Base-by-base conservation (phyloP, 2,329 filamentous ascomycete genomes). In the Westerdykella sp. region DNA sequence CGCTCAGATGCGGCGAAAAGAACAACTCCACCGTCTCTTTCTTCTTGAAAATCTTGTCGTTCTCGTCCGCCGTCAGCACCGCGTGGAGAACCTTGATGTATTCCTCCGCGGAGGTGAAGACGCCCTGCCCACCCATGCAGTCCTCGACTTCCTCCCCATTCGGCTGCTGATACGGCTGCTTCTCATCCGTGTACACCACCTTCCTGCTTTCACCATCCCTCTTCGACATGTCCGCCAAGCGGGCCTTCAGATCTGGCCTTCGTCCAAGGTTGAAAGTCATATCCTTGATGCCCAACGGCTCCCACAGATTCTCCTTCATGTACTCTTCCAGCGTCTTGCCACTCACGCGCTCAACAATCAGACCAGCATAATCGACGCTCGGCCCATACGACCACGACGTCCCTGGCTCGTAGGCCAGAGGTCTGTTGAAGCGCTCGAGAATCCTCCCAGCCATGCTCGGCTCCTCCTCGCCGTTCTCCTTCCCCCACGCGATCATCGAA, bases 361-460 rank as follows among this genome's bases (percentile, higher is more conserved):
- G 65, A 14, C 72, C 71, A 1, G 70, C 69, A 68, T 68, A 73
- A 54, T 74, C 72, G 39, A 69, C 68, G 44, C 62, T 62, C 25
- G 63, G 66, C 71, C 59, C 52, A 42, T 83, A 83, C 42, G 75
- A 68, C 74, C 77, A 84, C 0, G 66, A 65, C 15, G 76, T 72
- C 0, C 80, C 80, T 0, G 81, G 81, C 46, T 84, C 78, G 51
- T 79, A 78, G 0, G 82, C 55, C 10, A 85, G 59, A 0, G 81
- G 78, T 51, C 59, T 60, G 28, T 60, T 54, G 39, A 69, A 49
- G 44, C 75, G 72, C 10, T 62, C 59, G 9, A 75, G 54, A 9
- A 76, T 51, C 62, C 70, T 73, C 15, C 71, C 54, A 36, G 58
- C 41, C 39, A 60, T 54, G 43, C 61, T 62, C 32, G 32, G 7